Conservation (phyloP, 129 eudicot species). For the Flaveria brownii region DNA sequence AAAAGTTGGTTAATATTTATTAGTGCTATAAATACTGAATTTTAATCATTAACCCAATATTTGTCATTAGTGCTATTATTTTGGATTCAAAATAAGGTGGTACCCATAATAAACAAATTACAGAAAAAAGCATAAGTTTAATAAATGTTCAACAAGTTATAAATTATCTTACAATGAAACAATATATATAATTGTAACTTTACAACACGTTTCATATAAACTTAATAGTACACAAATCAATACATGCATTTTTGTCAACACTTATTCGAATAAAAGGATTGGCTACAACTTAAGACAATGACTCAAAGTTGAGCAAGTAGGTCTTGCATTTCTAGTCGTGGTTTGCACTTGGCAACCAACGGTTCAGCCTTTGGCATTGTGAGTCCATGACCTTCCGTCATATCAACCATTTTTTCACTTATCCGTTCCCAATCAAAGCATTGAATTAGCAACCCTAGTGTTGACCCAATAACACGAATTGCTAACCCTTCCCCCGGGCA, state of each 20-base stretch:
- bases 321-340: slow-evolving; percentile 29
- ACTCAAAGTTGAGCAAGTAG: slow-evolving; percentile 22
- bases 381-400: slow-evolving; percentile 27
- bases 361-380: slow-evolving; percentile 33
- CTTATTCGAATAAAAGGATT: neutral
- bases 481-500: slow-evolving; percentile 46
- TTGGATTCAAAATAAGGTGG: too few species aligned
- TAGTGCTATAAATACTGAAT: too few species aligned
- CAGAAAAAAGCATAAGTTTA: too few species aligned
- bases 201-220: too few species aligned
- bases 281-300: neutral
- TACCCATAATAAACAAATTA: too few species aligned
- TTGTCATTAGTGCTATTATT: too few species aligned
- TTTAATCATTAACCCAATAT: too few species aligned
- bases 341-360: slow-evolving; percentile 27
- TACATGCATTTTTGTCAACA: neutral
- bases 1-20: too few species aligned
- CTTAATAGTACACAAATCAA: too few species aligned
- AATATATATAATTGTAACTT: too few species aligned
- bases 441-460: slow-evolving; percentile 35
- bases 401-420: slow-evolving; percentile 35
- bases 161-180: too few species aligned
- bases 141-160: too few species aligned
- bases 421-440: slow-evolving; percentile 41
- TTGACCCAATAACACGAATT: slow-evolving; percentile 22